Evolutionary conservation across 148 eudicot genomes (phyloP), one percentile per base, ranked within the genome.

Genomic region (Salicornia ramosissima): DNA sequence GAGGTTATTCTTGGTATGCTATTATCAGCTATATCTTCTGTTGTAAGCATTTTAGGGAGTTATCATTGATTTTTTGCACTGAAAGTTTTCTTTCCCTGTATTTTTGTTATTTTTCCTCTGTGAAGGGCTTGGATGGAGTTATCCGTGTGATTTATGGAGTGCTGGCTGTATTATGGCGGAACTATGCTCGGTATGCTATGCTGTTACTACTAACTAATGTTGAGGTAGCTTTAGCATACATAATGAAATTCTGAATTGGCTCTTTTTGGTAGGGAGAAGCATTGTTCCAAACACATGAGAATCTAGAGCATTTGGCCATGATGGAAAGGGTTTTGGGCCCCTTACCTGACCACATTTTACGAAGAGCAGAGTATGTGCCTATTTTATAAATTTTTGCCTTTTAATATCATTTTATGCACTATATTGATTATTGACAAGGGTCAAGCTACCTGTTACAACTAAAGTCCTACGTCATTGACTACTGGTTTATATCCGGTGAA

Each of bases 121-220:
- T 61, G 30, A 61, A 86, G 90, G 90, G 64, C 84, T 84, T 39
- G 90, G 90, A 40, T 86, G 90, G 90, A 83, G 86, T 73, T 86
- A 82, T 64, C 80, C 85, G 16, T 86, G 85, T 82, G 90, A 86
- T 82, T 62, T 86, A 70, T 86, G 90, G 90, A 86, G 90, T 64
- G 71, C 71, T 56, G 90, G 90, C 57, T 86, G 90, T 68, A 86
- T 86, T 60, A 70, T 86, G 74, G 83, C 83, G 43, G 90, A 86
- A 74, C 73, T 86, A 22, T 86, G 90, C 75, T 78, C 90, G 74
- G 90, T 86, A 84, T 70, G 84, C 19, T 30, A n/a, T n/a, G n/a
- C 25, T 66, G 40, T 53, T 71, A 40, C 65, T 72, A 25, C 42
- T 12, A 71, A 25, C 42, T 12, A 15, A 34, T 75, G 33, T 28